These are phyloP conservation scores for Amanita pallidorosea DNA, from an alignment of 768 basidiomycete genomes.

Conservation along the genomic window DNA sequence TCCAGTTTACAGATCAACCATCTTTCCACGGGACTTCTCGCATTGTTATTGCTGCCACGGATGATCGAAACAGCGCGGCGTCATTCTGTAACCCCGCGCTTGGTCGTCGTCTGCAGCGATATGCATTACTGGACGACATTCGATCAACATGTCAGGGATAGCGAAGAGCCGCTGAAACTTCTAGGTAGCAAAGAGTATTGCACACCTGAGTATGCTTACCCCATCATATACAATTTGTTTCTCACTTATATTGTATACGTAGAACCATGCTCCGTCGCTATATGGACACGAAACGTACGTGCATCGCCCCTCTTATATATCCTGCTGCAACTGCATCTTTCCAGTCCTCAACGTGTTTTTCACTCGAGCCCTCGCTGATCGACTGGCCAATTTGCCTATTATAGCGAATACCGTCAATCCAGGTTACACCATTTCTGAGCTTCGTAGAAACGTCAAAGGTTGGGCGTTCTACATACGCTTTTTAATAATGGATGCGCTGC, in stretches of 20 bases:
- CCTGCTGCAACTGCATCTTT: too few species aligned
- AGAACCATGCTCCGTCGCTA: slow-evolving; percentile 17
- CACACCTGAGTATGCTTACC: slow-evolving; percentile 11
- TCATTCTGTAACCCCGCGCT: slow-evolving; percentile 19
- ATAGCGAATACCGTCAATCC: slow-evolving; percentile 28
- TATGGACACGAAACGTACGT: slow-evolving; percentile 22
- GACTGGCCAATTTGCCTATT: slow-evolving; percentile 16
- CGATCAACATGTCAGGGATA: slow-evolving; percentile 13
- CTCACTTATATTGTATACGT: background rate
- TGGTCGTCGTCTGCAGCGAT: slow-evolving; percentile 34
- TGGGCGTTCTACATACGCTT: slow-evolving; percentile 5
- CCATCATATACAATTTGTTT: background rate
- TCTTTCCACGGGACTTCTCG: slow-evolving; percentile 28
- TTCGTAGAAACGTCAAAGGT: slow-evolving; percentile 18
- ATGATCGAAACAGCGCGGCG: slow-evolving; percentile 26
- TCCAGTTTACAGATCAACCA: slow-evolving; percentile 37
- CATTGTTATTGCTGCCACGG: slow-evolving; percentile 29
- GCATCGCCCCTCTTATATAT: background rate
- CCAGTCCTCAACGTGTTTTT: slow-evolving; percentile 31
- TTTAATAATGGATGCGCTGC: slow-evolving; percentile 15
- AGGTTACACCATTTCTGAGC: slow-evolving; percentile 29
- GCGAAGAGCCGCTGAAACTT: slow-evolving; percentile 17
- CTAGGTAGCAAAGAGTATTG: slow-evolving; percentile 22
- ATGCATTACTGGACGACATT: slow-evolving; percentile 22
- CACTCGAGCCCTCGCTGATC: slow-evolving; percentile 22